A percentile compares a stretch with the other conserved stretches of the same genome.
phyloP scores from a whole-genome alignment of 169 alveolate genomes.

The Plasmodium ovale region DNA sequence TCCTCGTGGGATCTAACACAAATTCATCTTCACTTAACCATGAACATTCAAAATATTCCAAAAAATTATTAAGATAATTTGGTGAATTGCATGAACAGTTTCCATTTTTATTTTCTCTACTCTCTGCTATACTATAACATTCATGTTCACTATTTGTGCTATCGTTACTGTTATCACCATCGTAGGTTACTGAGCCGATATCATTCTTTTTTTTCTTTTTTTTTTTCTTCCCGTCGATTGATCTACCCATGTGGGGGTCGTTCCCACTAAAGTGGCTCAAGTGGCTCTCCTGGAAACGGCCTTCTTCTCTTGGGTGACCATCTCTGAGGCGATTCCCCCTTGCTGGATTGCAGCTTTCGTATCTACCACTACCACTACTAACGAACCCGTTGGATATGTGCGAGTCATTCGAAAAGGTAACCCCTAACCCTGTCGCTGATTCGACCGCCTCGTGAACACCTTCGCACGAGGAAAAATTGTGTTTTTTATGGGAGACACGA shows the following conservation, averaged over 20 bases:
- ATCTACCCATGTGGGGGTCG: neutral
- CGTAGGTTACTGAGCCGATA: neutral
- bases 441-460: neutral
- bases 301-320: neutral
- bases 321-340: neutral
- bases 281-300: neutral
- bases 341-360: neutral
- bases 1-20: constrained; percentile 81
- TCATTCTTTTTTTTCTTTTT: constrained; percentile 10
- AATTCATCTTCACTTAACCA: constrained; percentile 83
- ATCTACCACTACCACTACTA: neutral
- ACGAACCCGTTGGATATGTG: neutral
- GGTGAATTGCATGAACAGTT: neutral
- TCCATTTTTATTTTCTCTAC: neutral
- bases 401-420: neutral
- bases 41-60: constrained; percentile 74
- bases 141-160: constrained; percentile 8
- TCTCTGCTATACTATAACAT: neutral
- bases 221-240: neutral
- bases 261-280: neutral
- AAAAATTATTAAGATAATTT: constrained; percentile 30
- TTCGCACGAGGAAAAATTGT: neutral
- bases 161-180: neutral
- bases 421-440: neutral
- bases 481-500: neutral